Evolutionary conservation across 176 grass and related monocot species (phyloP).

Genomic region (Carex kokanica): DNA sequence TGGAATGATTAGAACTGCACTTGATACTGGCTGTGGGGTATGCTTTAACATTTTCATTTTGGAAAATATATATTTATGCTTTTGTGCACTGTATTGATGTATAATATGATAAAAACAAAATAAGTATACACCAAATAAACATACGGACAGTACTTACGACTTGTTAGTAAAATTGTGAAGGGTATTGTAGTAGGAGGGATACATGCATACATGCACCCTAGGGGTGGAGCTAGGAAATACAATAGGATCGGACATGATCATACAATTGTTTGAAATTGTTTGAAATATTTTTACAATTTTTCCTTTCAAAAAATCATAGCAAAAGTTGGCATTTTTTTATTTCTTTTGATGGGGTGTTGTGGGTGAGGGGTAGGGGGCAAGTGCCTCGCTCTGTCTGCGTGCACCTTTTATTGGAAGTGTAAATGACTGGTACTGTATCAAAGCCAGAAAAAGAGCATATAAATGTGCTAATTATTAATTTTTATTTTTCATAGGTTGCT

Average conservation of each 20-base stretch:
- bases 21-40: slow-evolving; percentile 92
- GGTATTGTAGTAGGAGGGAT: neutral
- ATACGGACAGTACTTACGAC: neutral
- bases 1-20: slow-evolving; percentile 73
- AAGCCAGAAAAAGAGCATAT: neutral
- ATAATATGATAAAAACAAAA: neutral
- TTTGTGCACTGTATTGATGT: neutral
- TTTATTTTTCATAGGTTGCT: slow-evolving; percentile 46
- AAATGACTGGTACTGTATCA: neutral
- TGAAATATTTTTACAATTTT: neutral
- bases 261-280: neutral
- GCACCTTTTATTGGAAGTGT: neutral
- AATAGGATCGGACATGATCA: neutral
- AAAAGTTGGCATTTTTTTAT: neutral
- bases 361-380: neutral
- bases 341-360: neutral
- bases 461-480: neutral
- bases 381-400: neutral
- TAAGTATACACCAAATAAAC: neutral
- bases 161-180: neutral
- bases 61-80: neutral
- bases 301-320: neutral
- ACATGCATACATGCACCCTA: neutral
- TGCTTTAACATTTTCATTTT: slow-evolving; percentile 24
- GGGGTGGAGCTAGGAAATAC: neutral